Base-by-base conservation (phyloP, 2,329 filamentous ascomycete genomes). In the Endoconidiophora laricicola region DNA sequence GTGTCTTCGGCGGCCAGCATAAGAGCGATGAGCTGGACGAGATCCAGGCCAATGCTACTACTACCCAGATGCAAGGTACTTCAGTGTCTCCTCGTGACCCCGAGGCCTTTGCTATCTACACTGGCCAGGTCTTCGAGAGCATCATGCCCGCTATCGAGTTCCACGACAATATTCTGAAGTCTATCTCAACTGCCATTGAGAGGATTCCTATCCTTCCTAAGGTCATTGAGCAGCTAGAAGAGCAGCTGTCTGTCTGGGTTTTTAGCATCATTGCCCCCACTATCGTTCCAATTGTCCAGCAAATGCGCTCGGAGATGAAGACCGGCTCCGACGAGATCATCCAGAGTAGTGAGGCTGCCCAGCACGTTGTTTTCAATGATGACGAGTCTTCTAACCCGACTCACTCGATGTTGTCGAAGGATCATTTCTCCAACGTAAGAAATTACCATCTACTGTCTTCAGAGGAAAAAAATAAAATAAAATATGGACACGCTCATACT, bases 341-440 rank as follows among this genome's bases (percentile, higher is more conserved):
- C 56, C 72, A 85, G 58, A 87, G 81, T 68, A 90, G 84, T 62
- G 74, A 81, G 62, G 76, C 81, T 48, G 82, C 94, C 68, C 87
- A 94, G 66, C 78, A 83, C 59, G 74, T 93, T 57, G 86, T 95
- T 46, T 95, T 94, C 65, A 66, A 83, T 42, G 80, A 95, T 56
- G 81, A 93, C 60, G 55, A 74, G 47, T 83, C 69, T 55, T 79
- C 78, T 18, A 82, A 95, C 60, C 90, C 88, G 0, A 95, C 88
- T 1, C 88, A 95, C 68, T 93, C 86, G 18, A 94, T 94, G 88
- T 70, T 95, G 48, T 87, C 86, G 53, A 95, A 95, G 68, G 88
- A 95, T 59, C 88, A 95, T 65, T 95, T 95, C 64, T 84, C 82
- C 55, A 93, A 93, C 60, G 71, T 82, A 62, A 65, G 71, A 58